These are phyloP conservation scores for Oryza glumipatula DNA, from an alignment of 176 grass and related monocot species.

Conservation along the genomic window DNA sequence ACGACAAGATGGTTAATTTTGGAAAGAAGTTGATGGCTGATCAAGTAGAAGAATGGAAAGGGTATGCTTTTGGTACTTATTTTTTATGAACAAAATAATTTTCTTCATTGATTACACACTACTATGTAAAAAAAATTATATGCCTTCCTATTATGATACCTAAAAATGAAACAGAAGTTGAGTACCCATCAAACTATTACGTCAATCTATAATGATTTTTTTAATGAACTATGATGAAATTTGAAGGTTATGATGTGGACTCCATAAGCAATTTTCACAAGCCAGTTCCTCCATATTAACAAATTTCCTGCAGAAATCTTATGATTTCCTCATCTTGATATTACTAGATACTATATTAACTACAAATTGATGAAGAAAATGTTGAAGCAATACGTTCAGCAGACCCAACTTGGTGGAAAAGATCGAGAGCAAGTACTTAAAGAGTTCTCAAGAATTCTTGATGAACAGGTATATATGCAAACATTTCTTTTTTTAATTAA, in stretches of 20 bases:
- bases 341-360: conserved; percentile 88
- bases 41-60: conserved; percentile 88
- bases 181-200: not conserved
- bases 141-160: not conserved
- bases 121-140: not conserved
- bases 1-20: conserved; percentile 81
- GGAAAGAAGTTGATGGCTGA: conserved; percentile 77
- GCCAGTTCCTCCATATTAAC: not conserved
- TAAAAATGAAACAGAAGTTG: not conserved
- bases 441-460: conserved; percentile 93
- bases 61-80: conserved; percentile 30
- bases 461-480: conserved; percentile 73
- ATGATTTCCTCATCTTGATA: conserved; percentile 24
- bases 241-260: not conserved
- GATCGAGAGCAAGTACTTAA: conserved; percentile 75
- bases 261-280: not conserved
- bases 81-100: not conserved
- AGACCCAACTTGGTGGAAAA: conserved; percentile 75
- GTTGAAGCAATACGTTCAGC: conserved; percentile 76
- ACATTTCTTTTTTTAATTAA: conserved; percentile 28
- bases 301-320: conserved; percentile 11
- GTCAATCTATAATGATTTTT: not conserved
- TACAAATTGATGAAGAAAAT: conserved; percentile 99
- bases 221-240: not conserved
- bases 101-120: not conserved